A percentile compares a stretch with the other conserved stretches of the same genome.
Evolutionary conservation across 2,329 filamentous ascomycete species (phyloP).

Genomic region (Calonectria naviculata): DNA sequence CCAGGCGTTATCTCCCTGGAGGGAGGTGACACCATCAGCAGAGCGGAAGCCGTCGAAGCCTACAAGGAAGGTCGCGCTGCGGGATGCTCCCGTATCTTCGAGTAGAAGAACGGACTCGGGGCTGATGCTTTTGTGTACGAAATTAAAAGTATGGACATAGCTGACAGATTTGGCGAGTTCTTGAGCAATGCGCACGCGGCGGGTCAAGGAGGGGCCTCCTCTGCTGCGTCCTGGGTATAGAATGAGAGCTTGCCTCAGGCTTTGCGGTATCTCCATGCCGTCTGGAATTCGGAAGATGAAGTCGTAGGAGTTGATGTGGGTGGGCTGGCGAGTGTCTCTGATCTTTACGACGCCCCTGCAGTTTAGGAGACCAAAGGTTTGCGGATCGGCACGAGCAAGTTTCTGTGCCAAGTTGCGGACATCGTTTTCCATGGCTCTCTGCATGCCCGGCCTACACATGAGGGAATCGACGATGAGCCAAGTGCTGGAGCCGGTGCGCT

Average conservation of each 20-base stretch:
- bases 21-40: conserved; percentile 4
- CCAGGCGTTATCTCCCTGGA: conserved; percentile 3
- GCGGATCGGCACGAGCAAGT: conserved; percentile 5
- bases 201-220: neutral
- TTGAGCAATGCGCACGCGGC: conserved; percentile 9
- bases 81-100: neutral
- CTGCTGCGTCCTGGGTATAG: neutral
- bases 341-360: conserved; percentile 6
- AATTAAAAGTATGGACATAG: conserved; percentile 18
- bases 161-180: conserved; percentile 20
- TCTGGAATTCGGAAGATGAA: conserved; percentile 13
- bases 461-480: conserved; percentile 16
- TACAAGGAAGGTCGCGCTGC: conserved; percentile 10
- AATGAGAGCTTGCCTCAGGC: conserved; percentile 4
- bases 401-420: conserved; percentile 13
- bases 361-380: conserved; percentile 13
- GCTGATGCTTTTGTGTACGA: conserved; percentile 19
- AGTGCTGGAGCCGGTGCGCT: neutral
- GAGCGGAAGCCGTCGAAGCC: conserved; percentile 15
- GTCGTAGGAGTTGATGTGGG: neutral
- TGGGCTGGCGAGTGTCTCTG: neutral
- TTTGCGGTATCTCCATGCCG: conserved; percentile 1
- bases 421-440: conserved; percentile 7
- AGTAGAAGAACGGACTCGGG: conserved; percentile 16
- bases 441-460: neutral